Percentiles rank a stretch among this genome's conserved stretches.
These are phyloP conservation scores for Cryomyces antarcticus DNA, from an alignment of 495 filamentous ascomycete species.

Conservation along the genomic window DNA sequence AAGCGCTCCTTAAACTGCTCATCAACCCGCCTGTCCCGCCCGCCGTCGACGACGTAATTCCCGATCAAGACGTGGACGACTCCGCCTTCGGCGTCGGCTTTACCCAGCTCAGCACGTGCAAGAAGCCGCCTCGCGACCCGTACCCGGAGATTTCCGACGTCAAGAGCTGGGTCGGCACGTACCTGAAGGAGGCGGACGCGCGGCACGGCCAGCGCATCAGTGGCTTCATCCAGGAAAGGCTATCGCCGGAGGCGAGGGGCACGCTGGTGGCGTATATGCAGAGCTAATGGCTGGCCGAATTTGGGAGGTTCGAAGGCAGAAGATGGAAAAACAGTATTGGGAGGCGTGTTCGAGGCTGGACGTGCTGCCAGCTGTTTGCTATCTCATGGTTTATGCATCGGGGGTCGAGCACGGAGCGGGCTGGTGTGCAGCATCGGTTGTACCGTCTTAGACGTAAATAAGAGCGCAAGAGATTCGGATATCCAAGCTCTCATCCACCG, in stretches of 20 bases:
- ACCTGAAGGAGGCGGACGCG: constrained; percentile 41
- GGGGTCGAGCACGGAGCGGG: too few species aligned
- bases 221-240: constrained; percentile 34
- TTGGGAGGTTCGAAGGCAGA: too few species aligned
- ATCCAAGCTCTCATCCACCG: too few species aligned
- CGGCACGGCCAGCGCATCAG: constrained; percentile 33
- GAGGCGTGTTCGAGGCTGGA: too few species aligned
- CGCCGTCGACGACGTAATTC: constrained; percentile 48
- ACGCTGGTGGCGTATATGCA: constrained; percentile 37
- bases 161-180: constrained; percentile 56
- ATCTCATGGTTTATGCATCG: too few species aligned
- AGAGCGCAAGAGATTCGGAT: too few species aligned
- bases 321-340: too few species aligned
- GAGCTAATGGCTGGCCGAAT: too few species aligned
- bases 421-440: too few species aligned
- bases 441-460: too few species aligned
- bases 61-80: constrained; percentile 80
- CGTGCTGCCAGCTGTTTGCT: too few species aligned
- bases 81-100: constrained; percentile 86
- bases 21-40: constrained; percentile 63
- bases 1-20: constrained; percentile 69
- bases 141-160: constrained; percentile 69
- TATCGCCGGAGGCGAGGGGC: constrained; percentile 32
- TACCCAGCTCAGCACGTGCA: constrained; percentile 77
- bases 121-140: constrained; percentile 42